Conservation (phyloP, 1,139 yeast genomes). For the Diutina rugosa region DNA sequence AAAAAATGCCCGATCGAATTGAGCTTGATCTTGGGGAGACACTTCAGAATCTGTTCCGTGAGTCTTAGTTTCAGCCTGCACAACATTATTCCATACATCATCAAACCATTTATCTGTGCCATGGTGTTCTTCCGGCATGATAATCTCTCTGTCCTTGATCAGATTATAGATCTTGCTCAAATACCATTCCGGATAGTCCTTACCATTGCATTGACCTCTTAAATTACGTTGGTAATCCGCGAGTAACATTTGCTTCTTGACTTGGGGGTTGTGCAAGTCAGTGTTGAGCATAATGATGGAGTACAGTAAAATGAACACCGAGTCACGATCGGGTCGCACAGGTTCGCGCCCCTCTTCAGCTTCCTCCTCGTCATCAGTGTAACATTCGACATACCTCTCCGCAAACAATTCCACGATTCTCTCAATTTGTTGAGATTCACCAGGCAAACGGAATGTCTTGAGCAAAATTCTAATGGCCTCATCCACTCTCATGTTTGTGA, state of each 20-base stretch:
- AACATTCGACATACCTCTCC: conserved; percentile 53
- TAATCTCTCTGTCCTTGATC: conserved; percentile 76
- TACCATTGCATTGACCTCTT: conserved; percentile 64
- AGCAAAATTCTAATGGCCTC: conserved; percentile 80
- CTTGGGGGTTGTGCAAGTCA: conserved; percentile 83
- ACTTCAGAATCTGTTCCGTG: conserved; percentile 9
- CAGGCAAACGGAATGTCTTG: conserved; percentile 84
- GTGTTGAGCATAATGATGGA: conserved; percentile 91
- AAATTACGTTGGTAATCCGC: conserved; percentile 73
- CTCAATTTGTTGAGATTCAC: conserved; percentile 95
- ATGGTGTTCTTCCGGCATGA: conserved; percentile 96
- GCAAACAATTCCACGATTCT: conserved; percentile 83
- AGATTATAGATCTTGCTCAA: conserved; percentile 69
- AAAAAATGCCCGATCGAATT: conserved; percentile 63
- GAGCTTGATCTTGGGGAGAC: conserved; percentile 13
- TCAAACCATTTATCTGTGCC: conserved; percentile 85
- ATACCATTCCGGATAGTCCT: conserved; percentile 81
- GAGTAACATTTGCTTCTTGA: conserved; percentile 76
- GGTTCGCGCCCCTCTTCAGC: conserved; percentile 11
- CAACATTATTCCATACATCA: conserved; percentile 80
- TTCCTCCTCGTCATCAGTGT: conserved; percentile 7
- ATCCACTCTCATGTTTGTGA: conserved; percentile 69
- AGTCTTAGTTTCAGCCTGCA: conserved; percentile 12
- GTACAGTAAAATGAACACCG: conserved; percentile 74
- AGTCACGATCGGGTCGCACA: conserved; percentile 59